phyloP scores from a whole-genome alignment of 805 yeast genomes.

The Brettanomyces bruxellensis region DNA sequence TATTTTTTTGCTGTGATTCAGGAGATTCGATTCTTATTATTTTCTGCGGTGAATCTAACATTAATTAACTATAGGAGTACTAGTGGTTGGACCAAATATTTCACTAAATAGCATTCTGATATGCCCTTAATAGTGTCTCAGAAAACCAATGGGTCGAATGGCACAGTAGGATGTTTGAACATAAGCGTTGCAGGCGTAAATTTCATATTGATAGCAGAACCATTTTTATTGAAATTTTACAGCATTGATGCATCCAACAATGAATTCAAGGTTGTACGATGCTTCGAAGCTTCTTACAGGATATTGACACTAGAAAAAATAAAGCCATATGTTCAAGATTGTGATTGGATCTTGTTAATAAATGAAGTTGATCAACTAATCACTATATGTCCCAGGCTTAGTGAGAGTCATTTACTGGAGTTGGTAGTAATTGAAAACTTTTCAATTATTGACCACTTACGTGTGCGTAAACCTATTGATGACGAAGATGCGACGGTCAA shows the following conservation, averaged over 20 bases:
- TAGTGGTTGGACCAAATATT: no score
- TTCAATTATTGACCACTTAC: slow-evolving; percentile 6
- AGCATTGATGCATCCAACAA: background rate
- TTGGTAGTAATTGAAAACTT: slow-evolving; percentile 12
- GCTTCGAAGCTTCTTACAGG: slow-evolving; percentile 1
- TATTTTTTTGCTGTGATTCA: background rate
- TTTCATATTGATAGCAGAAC: background rate
- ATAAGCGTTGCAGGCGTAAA: no score
- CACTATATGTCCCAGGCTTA: slow-evolving; percentile 6
- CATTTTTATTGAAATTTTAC: background rate
- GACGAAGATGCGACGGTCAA: background rate
- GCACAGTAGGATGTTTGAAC: no score
- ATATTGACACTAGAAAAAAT: slow-evolving; percentile 14
- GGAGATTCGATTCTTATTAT: no score
- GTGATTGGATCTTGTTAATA: slow-evolving; percentile 16
- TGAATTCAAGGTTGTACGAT: background rate
- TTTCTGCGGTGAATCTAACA: no score
- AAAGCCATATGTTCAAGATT: slow-evolving; percentile 8
- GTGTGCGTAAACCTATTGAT: background rate
- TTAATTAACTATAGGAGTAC: no score
- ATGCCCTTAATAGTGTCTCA: no score
- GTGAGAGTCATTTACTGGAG: background rate
- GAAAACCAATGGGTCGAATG: no score
- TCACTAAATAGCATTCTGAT: no score
- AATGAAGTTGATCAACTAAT: slow-evolving; percentile 15